Evolutionary conservation across 176 grass and related monocot genomes (phyloP).

Genomic region (Alloteropsis semialata): DNA sequence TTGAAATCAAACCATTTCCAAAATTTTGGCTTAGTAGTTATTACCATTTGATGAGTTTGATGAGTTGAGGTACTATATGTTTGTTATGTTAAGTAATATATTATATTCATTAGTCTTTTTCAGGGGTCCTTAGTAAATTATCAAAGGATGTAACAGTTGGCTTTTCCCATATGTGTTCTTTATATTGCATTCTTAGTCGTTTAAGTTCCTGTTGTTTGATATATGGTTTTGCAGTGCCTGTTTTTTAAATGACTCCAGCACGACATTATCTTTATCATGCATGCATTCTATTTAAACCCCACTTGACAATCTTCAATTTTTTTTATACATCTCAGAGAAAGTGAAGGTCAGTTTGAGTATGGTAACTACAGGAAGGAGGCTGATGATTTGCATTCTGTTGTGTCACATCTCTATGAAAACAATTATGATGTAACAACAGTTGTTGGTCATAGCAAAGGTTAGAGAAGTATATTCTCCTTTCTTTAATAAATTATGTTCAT

Average conservation of each 20-base stretch:
- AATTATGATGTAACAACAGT: conserved; percentile 66
- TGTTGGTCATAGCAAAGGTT: conserved; percentile 88
- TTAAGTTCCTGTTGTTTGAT: not conserved
- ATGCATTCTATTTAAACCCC: not conserved
- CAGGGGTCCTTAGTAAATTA: not conserved
- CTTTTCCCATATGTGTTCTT: not conserved
- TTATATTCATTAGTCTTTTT: not conserved
- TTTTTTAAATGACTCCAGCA: not conserved
- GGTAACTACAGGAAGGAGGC: conserved; percentile 73
- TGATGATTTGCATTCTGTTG: conserved; percentile 65
- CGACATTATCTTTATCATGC: not conserved
- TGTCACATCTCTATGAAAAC: conserved; percentile 43
- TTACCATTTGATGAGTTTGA: not conserved
- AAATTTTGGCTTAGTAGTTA: not conserved
- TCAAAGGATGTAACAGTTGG: not conserved
- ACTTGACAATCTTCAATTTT: not conserved
- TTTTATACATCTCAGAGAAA: conserved; percentile 50
- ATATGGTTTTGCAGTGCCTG: not conserved
- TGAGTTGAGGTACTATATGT: not conserved
- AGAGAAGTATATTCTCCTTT: not conserved
- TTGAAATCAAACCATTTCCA: not conserved
- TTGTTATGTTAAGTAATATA: not conserved
- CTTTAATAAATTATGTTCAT: not conserved
- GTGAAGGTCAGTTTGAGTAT: conserved; percentile 67
- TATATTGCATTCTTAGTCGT: not conserved